Conservation (phyloP, 331 rosid genomes). For the Quercus lobata region DNA sequence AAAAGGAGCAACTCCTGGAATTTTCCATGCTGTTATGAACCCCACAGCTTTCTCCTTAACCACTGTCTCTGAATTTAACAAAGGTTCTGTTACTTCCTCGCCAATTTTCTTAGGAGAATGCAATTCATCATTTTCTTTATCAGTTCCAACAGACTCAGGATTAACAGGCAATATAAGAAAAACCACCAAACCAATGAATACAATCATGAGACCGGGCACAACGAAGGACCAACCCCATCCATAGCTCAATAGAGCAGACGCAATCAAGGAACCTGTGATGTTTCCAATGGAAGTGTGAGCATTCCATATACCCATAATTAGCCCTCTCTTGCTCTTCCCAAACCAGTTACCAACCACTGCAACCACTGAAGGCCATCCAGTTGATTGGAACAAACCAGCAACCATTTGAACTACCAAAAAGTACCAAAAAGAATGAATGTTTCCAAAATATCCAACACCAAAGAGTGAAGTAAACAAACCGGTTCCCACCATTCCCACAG, state of each 20-base stretch:
- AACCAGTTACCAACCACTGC: slow-evolving; percentile 97
- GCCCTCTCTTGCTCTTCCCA: slow-evolving; percentile 92
- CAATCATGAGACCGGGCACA: slow-evolving; percentile 68
- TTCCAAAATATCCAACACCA: slow-evolving; percentile 83
- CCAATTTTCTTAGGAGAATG: slow-evolving; percentile 52
- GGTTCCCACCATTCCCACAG: slow-evolving; percentile 93
- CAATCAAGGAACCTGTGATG: slow-evolving; percentile 84
- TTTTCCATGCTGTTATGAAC: slow-evolving; percentile 89
- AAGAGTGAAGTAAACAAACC: slow-evolving; percentile 77
- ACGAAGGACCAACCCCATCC: slow-evolving; percentile 99
- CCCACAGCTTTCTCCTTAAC: slow-evolving; percentile 56
- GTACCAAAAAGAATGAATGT: slow-evolving; percentile 66
- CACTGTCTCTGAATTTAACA: slow-evolving; percentile 37
- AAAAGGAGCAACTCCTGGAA: slow-evolving; percentile 98
- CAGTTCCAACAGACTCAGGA: slow-evolving; percentile 69
- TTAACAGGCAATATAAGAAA: slow-evolving; percentile 66
- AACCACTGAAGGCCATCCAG: slow-evolving; percentile 98
- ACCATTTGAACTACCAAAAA: slow-evolving; percentile 68
- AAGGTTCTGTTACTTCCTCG: slow-evolving; percentile 46
- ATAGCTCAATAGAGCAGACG: slow-evolving; percentile 71
- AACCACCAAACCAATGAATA: slow-evolving; percentile 55
- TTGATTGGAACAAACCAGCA: slow-evolving; percentile 94
- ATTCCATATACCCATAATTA: slow-evolving; percentile 99
- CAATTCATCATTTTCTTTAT: slow-evolving; percentile 49
- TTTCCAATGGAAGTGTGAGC: slow-evolving; percentile 97